A percentile compares a stretch with the other conserved stretches of the same genome.
phyloP scores from a whole-genome alignment of 768 basidiomycete genomes.

The Podaxis sp. region DNA sequence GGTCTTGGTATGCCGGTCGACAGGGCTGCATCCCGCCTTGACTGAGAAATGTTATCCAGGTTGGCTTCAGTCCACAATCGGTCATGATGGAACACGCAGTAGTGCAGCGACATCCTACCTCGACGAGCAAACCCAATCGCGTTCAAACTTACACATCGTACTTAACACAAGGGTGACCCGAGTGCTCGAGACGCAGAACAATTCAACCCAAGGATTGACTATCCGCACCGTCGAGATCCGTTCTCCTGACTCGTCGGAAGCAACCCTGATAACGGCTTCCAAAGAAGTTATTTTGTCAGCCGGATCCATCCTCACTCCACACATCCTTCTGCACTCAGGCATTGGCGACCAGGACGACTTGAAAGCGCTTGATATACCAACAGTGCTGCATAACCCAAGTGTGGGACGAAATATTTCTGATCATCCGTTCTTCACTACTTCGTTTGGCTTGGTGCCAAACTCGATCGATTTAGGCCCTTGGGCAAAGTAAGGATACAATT shows the following conservation, averaged over 20 bases:
- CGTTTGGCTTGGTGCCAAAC: background rate
- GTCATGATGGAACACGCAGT: conserved; percentile 18
- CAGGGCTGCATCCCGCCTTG: background rate
- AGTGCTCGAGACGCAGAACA: conserved; percentile 9
- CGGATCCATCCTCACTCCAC: conserved; percentile 14
- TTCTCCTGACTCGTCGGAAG: background rate
- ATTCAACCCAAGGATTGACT: background rate
- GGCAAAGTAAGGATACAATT: background rate
- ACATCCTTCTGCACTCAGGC: conserved; percentile 17
- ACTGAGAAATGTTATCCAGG: conserved; percentile 5
- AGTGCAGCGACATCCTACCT: conserved; percentile 24
- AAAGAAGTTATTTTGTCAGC: conserved; percentile 18
- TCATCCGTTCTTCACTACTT: conserved; percentile 13
- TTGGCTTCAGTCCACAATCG: conserved; percentile 20
- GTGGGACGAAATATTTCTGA: conserved; percentile 27
- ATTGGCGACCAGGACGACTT: conserved; percentile 16
- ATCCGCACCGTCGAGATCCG: conserved; percentile 12
- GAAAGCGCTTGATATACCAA: conserved; percentile 16
- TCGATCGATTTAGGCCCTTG: conserved; percentile 9
- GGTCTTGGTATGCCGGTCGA: conserved; percentile 8
- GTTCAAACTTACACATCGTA: conserved; percentile 28
- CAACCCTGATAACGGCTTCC: conserved; percentile 14
- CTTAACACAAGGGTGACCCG: conserved; percentile 23
- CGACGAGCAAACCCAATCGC: conserved; percentile 14
- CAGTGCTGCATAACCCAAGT: conserved; percentile 21